These are phyloP conservation scores for Hypomontagnella submonticulosa DNA, from an alignment of 495 filamentous ascomycete species.

Conservation along the genomic window DNA sequence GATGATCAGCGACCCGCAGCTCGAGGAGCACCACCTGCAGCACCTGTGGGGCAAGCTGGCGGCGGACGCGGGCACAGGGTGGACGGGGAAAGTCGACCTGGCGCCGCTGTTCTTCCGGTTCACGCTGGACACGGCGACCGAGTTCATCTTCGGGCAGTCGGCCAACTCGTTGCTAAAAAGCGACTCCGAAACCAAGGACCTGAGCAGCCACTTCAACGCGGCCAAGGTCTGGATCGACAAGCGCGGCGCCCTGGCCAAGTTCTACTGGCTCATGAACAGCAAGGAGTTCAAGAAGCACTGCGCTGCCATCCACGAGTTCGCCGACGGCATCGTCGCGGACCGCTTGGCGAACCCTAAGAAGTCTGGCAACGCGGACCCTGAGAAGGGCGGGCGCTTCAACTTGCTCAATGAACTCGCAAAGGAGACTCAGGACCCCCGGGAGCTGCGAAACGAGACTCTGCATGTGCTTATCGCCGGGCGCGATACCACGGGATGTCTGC, in stretches of 20 bases:
- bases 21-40: constrained; percentile 70
- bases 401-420: constrained; percentile 73
- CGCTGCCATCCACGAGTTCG: constrained; percentile 58
- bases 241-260: constrained; percentile 55
- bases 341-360: constrained; percentile 23
- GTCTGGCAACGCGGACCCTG: constrained; percentile 4
- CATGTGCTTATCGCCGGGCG: constrained; percentile 72
- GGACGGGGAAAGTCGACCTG: constrained; percentile 61
- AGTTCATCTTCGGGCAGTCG: constrained; percentile 76
- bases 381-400: constrained; percentile 60
- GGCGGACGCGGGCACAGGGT: constrained; percentile 35
- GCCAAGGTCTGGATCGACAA: constrained; percentile 59
- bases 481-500: constrained; percentile 65
- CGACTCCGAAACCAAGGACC: constrained; percentile 35
- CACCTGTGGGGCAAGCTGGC: constrained; percentile 54
- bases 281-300: constrained; percentile 57
- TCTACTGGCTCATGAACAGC: constrained; percentile 61
- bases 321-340: constrained; percentile 61
- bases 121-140: constrained; percentile 76
- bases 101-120: constrained; percentile 73
- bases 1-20: constrained; percentile 68
- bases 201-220: constrained; percentile 59
- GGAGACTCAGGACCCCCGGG: constrained; percentile 65
- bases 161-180: constrained; percentile 47
- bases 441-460: constrained; percentile 71